A percentile compares a stretch with the other conserved stretches of the same genome.
Evolutionary conservation across 306 rosid genomes (phyloP).

Genomic region (Vigna radiata): DNA sequence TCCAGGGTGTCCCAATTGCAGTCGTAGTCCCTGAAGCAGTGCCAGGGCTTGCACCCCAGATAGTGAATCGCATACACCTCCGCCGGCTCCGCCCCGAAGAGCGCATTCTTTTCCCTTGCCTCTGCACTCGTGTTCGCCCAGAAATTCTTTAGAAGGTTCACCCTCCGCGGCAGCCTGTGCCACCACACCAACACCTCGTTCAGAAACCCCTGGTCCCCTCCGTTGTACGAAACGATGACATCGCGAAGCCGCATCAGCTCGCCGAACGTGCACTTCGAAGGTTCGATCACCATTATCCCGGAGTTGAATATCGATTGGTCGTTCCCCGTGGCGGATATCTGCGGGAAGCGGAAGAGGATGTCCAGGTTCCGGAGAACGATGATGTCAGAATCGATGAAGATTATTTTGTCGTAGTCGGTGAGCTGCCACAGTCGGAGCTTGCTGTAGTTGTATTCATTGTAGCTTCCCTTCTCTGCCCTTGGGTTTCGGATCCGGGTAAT

Average conservation of each 20-base stretch:
- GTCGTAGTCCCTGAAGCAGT: conserved; percentile 80
- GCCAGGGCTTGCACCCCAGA: conserved; percentile 84
- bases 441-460: conserved; percentile 94
- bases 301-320: conserved; percentile 81
- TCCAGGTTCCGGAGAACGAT: conserved; percentile 75
- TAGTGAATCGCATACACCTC: conserved; percentile 70
- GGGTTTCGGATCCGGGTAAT: conserved; percentile 80
- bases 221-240: conserved; percentile 75
- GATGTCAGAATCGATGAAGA: conserved; percentile 85
- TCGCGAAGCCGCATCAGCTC: conserved; percentile 54
- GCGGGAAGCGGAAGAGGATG: conserved; percentile 79
- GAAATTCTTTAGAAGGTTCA: conserved; percentile 73
- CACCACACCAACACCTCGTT: conserved; percentile 91
- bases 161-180: conserved; percentile 86
- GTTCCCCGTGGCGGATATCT: conserved; percentile 79
- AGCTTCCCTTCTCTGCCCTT: conserved; percentile 55
- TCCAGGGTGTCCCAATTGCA: conserved; percentile 75
- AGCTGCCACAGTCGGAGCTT: conserved; percentile 90
- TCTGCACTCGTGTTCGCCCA: conserved; percentile 74
- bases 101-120: conserved; percentile 53
- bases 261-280: conserved; percentile 76
- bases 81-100: conserved; percentile 73
- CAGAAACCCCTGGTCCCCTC: conserved; percentile 90
- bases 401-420: conserved; percentile 69
- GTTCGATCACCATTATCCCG: conserved; percentile 87